These are phyloP conservation scores for Talaromyces sp. DNA, from an alignment of 2,329 filamentous ascomycete genomes.

Conservation along the genomic window DNA sequence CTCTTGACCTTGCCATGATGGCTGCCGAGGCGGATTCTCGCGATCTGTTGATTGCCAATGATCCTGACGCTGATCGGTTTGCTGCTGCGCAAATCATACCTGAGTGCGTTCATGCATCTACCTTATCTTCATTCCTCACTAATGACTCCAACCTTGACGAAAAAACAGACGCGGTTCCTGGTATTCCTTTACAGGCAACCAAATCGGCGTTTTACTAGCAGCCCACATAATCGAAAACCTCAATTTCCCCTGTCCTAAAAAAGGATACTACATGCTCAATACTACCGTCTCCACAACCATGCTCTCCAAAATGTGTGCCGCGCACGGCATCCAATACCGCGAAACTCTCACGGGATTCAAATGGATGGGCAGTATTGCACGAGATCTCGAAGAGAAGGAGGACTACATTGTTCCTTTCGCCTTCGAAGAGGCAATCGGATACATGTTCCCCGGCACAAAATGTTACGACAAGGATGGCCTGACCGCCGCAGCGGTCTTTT, in stretches of 20 bases:
- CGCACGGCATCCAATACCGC: slow-evolving; percentile 54
- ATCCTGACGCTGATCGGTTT: slow-evolving; percentile 64
- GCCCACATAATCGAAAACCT: slow-evolving; percentile 53
- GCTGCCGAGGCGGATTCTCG: slow-evolving; percentile 51
- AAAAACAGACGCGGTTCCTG: slow-evolving; percentile 44
- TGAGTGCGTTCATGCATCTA: slow-evolving; percentile 29
- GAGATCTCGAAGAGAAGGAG: slow-evolving; percentile 43
- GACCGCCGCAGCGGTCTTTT: slow-evolving; percentile 57
- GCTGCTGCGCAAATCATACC: slow-evolving; percentile 56
- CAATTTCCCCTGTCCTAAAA: slow-evolving; percentile 31
- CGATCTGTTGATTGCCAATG: slow-evolving; percentile 57
- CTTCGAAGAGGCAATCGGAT: slow-evolving; percentile 64
- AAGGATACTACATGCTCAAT: slow-evolving; percentile 55
- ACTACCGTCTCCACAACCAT: slow-evolving; percentile 63
- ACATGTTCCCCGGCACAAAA: slow-evolving; percentile 58
- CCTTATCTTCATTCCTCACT: background rate
- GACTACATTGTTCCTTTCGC: slow-evolving; percentile 55
- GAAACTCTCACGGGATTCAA: slow-evolving; percentile 66
- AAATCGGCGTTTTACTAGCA: slow-evolving; percentile 59
- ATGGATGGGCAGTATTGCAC: slow-evolving; percentile 61
- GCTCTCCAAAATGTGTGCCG: slow-evolving; percentile 54
- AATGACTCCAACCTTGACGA: background rate
- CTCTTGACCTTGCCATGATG: slow-evolving; percentile 56
- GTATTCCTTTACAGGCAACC: slow-evolving; percentile 63
- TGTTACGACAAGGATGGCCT: slow-evolving; percentile 65